Evolutionary conservation across 2,329 filamentous ascomycete species (phyloP).

Genomic region (Aspergillus caelatus): DNA sequence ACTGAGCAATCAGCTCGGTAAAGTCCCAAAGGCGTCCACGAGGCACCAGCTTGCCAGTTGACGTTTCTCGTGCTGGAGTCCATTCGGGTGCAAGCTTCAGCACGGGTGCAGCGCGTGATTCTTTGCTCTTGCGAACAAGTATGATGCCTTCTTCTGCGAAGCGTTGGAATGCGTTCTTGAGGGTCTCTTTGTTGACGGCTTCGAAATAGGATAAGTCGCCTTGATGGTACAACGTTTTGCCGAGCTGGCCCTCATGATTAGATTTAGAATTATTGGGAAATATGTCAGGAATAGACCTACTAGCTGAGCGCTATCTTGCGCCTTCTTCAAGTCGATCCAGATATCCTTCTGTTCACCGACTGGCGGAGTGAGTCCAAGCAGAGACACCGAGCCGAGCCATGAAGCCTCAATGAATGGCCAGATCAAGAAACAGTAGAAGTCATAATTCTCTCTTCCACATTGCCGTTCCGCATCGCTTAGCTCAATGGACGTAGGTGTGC

Average conservation of each 20-base stretch:
- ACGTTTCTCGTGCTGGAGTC: conserved; percentile 67
- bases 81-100: conserved; percentile 74
- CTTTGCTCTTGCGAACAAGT: conserved; percentile 69
- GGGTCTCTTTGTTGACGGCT: conserved; percentile 95
- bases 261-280: neutral
- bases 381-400: conserved; percentile 86
- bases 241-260: conserved; percentile 60
- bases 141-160: conserved; percentile 93
- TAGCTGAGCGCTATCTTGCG: conserved; percentile 79
- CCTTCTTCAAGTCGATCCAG: conserved; percentile 78
- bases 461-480: conserved; percentile 75
- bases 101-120: conserved; percentile 42
- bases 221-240: conserved; percentile 96
- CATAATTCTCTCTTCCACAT: conserved; percentile 87
- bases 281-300: conserved; percentile 50
- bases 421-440: conserved; percentile 98
- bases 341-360: conserved; percentile 59
- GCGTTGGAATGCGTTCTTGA: conserved; percentile 87
- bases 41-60: conserved; percentile 64
- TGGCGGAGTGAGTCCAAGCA: conserved; percentile 84
- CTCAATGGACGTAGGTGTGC: conserved; percentile 67
- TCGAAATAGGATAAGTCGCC: conserved; percentile 97
- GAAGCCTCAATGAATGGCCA: conserved; percentile 97
- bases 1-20: conserved; percentile 81
- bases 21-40: conserved; percentile 87